These are phyloP conservation scores for Puccinia novopanici DNA, from an alignment of 1,284 basidiomycete genomes.

Conservation along the genomic window DNA sequence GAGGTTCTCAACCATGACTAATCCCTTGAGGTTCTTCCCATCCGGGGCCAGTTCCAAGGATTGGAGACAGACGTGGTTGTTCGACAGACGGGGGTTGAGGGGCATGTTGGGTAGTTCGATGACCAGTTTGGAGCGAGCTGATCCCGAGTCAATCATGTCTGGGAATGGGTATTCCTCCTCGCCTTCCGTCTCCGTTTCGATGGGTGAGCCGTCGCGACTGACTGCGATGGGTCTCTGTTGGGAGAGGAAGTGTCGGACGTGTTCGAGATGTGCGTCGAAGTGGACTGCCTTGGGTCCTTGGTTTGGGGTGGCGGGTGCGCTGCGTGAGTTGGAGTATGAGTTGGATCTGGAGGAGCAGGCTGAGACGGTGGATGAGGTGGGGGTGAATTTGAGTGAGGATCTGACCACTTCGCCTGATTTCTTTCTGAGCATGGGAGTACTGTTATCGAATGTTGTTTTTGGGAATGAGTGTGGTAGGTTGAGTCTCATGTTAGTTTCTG, in stretches of 20 bases:
- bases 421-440: slow-evolving; percentile 68
- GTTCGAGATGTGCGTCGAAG: slow-evolving; percentile 72
- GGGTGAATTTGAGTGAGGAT: slow-evolving; percentile 68
- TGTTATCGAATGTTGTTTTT: not conserved
- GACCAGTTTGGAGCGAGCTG: slow-evolving; percentile 11
- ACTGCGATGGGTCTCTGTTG: slow-evolving; percentile 92
- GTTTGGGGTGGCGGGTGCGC: slow-evolving; percentile 68
- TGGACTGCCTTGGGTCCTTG: slow-evolving; percentile 77
- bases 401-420: slow-evolving; percentile 91
- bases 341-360: slow-evolving; percentile 43
- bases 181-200: slow-evolving; percentile 71
- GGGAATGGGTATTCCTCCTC: slow-evolving; percentile 58
- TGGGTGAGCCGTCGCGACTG: slow-evolving; percentile 83
- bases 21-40: slow-evolving; percentile 59
- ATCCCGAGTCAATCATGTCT: not conserved
- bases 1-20: slow-evolving; percentile 63
- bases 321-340: slow-evolving; percentile 54
- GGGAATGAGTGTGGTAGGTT: not conserved
- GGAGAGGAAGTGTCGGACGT: slow-evolving; percentile 84
- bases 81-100: not conserved
- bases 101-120: slow-evolving; percentile 36
- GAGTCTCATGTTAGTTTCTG: slow-evolving; percentile 23
- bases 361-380: slow-evolving; percentile 52
- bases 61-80: slow-evolving; percentile 11
- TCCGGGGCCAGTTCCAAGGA: slow-evolving; percentile 22